Evolutionary conservation across 192 early-diverging fungal species (phyloP), one percentile per base, ranked within the genome.

Genomic region (Mortierella antarctica): DNA sequence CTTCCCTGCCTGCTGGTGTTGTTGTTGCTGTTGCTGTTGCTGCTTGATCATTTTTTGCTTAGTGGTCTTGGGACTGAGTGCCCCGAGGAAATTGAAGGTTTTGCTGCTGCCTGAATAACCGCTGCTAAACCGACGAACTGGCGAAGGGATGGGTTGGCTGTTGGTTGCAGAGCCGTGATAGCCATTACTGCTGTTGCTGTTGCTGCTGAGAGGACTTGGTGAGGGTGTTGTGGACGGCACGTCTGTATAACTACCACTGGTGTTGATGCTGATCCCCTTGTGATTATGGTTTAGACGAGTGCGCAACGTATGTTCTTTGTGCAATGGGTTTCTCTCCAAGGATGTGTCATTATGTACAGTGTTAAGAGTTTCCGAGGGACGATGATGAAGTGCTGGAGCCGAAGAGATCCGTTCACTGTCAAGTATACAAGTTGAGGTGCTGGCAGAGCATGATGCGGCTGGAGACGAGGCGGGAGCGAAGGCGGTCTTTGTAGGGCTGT

Each of bases 1-100:
- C 31, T 31, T 31, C 31, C 31, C 31, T 31, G 9, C 54, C 21
- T 18, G 39, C 17, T 11, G 49, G n/a, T 14, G 44, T 39, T n/a
- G 69, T 42, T 11, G 51, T 14, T 42, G 70, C 7, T 46, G 58
- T 20, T 58, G 59, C n/a, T 57, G 47, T 17, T 23, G 4, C 10
- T 14, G 53, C 18, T 65, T 74, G 44, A 7, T 52, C 11, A 63
- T 20, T 20, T 68, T 80, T 45, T 72, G 65, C 49, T 47, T 65
- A 45, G 59, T 80, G 45, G 31, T 71, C 53, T 72, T 80, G 39
- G 70, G 65, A 40, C 70, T 68, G 18, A 80, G 70, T 17, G 70
- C 62, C 20, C 77, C 70, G 14, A 80, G 18, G 40, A 80, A 72
- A 44, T 58, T 52, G 52, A 67, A 49, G 21, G 69, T 23, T 39